These are phyloP conservation scores for Leccinum subgranulosum DNA, from an alignment of 768 basidiomycete genomes.

Conservation along the genomic window DNA sequence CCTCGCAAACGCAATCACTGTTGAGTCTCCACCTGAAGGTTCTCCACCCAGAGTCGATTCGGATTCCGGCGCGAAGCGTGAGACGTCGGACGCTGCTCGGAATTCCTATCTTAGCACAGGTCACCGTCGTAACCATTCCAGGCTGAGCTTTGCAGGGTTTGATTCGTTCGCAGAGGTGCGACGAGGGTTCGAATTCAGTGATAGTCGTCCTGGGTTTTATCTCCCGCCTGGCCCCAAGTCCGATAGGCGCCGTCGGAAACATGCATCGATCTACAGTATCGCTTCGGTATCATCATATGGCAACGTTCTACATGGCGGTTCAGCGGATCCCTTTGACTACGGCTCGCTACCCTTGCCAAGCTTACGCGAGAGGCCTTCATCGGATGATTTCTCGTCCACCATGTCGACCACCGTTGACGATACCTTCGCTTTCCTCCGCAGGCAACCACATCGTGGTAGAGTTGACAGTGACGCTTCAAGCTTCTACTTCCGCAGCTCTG, in stretches of 20 bases:
- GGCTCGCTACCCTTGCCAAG: conserved; percentile 42
- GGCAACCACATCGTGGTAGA: conserved; percentile 42
- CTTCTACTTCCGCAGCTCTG: conserved; percentile 57
- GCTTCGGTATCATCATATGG: conserved; percentile 82
- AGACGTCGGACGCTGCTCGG: conserved; percentile 22
- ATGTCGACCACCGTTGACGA: conserved; percentile 59
- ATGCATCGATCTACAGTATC: conserved; percentile 68
- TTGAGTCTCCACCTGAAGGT: conserved; percentile 32
- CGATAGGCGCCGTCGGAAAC: conserved; percentile 40
- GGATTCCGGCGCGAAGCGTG: conserved; percentile 39
- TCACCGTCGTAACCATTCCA: conserved; percentile 43
- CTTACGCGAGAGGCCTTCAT: conserved; percentile 51
- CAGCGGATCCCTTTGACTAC: conserved; percentile 73
- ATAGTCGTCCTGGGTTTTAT: conserved; percentile 63
- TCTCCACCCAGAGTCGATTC: conserved; percentile 42
- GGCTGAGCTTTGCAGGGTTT: conserved; percentile 65
- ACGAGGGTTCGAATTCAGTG: conserved; percentile 71
- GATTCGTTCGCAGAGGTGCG: conserved; percentile 78
- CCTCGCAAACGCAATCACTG: conserved; percentile 43
- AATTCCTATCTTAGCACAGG: conserved; percentile 13
- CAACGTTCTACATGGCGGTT: conserved; percentile 59
- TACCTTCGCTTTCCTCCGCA: conserved; percentile 62
- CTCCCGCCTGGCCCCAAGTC: conserved; percentile 44
- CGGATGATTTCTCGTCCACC: conserved; percentile 57
- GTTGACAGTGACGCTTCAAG: conserved; percentile 77